Base-by-base conservation (phyloP, 371 early-diverging fungal genomes). In the Circinella umbellata region DNA sequence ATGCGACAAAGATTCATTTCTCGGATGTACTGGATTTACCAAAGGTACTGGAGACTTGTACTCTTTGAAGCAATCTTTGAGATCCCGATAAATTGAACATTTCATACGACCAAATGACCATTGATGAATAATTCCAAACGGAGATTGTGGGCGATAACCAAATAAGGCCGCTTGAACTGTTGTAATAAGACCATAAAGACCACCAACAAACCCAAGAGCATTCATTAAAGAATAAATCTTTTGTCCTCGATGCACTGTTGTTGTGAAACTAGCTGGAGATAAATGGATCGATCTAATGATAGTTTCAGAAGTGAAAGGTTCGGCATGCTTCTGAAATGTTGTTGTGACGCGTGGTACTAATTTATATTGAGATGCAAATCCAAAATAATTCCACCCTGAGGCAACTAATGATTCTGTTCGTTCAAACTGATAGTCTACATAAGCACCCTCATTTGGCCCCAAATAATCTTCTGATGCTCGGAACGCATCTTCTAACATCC, bases 141-240 rank as follows among this genome's bases (percentile, higher is more conserved):
- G 80, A 1, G 78, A 78, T 34, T 73, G 72, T 20, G 80, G 78
- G 60, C 80, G 76, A 46, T 73, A 80, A 4, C 80, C 80, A 68
- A 80, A 80, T 18, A 80, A 64, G 59, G 69, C 37, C 4, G 74
- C 66, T 48, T 80, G 80, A 27, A 80, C 39, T 0, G 72, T 72
- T 18, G 78, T 62, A n/a, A 80, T 73, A 1, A 80, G 53, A 39
- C 80, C 76, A 47, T 74, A 74, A 0, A 80, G 70, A 68, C 80
- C 80, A 71, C 80, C 80, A 1, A 73, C 57, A 15, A 74, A 73
- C 3, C 76, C 80, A 49, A 77, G 47, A 0, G 72, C 78, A 17
- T 73, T 76, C 0, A 80, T 20, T 0, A 80, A 66, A 4, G 76
- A 63, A 34, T 67, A 78, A 9, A 73, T 69, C 49, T 70, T 73